Evolutionary conservation across 148 eudicot genomes (phyloP), one percentile per base, ranked within the genome.

Genomic region (Arbutus unedo): DNA sequence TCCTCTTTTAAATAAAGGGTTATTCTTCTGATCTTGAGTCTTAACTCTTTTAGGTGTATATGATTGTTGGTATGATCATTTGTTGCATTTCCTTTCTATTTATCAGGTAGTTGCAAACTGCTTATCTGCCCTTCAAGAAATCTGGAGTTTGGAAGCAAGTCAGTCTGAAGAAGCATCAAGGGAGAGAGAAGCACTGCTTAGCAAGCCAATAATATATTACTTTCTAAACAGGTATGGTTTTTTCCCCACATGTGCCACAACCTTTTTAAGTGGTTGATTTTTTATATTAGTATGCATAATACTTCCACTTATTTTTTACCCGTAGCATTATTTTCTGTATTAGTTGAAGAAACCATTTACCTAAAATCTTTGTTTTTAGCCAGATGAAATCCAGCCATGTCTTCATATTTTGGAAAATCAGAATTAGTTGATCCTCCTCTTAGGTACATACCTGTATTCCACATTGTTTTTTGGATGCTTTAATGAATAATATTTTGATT

Each of bases 91-190:
- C 70, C 44, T 21, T 74, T 77, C 19, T 41, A 50, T 82, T 76
- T 38, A 13, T 82, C 89, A 97, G 99, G 99, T 97, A 74, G 98
- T 97, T 88, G 96, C 97, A 80, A 97, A 94, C 80, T 92, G 95
- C 87, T 85, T 97, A 85, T 88, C 91, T 86, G 91, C 97, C 72
- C 81, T 96, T 48, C 98, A 97, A 91, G 99, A 97, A 88, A 97
- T 97, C 68, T 97, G 99, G 98, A 91, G 93, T 70, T 87, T 93
- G 82, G 98, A 94, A 85, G 95, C 98, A 88, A 92, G 90, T 83
- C 84, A 89, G 38, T 94, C 97, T 64, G 99, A 94, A 85, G 98
- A 94, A 85, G 99, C 98, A 74, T 87, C 95, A 79, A 90, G 85
- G 86, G 99, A 97, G 82, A 91, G 94, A 89, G 99, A 97, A 83